Percentiles rank a stretch among this genome's conserved stretches.
These are phyloP conservation scores for Thelonectria blattea DNA, from an alignment of 2,329 filamentous ascomycete species.

Conservation along the genomic window DNA sequence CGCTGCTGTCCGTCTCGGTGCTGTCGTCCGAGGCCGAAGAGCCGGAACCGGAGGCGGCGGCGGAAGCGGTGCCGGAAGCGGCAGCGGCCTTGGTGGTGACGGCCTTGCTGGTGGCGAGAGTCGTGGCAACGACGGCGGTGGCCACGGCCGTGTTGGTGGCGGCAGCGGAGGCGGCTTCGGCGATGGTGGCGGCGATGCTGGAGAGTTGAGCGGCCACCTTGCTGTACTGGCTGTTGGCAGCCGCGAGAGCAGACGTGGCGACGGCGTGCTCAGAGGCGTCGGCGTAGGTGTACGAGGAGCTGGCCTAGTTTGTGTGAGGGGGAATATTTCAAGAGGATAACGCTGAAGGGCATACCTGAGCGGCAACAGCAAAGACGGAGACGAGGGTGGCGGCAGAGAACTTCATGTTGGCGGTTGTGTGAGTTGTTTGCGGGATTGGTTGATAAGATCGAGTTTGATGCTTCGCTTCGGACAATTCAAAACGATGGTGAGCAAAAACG, in stretches of 20 bases:
- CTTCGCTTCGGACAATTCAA: neutral
- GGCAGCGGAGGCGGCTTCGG: neutral
- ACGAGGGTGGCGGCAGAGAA: constrained; percentile 4
- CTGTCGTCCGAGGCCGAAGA: neutral
- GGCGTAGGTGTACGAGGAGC: constrained; percentile 1
- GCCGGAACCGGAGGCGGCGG: neutral
- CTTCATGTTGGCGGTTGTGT: constrained; percentile 12
- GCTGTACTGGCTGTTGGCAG: constrained; percentile 4
- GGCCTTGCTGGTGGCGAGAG: neutral
- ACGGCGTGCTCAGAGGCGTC: constrained; percentile 1
- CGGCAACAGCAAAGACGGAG: constrained; percentile 4
- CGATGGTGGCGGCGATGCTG: constrained; percentile 5
- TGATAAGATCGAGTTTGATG: neutral
- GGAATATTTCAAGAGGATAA: too few relatives aligned
- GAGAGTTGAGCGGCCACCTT: constrained; percentile 10
- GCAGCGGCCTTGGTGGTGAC: neutral
- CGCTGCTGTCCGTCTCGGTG: neutral
- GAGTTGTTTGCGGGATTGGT: neutral
- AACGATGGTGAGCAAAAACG: neutral
- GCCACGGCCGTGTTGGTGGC: neutral
- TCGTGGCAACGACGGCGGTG: neutral
- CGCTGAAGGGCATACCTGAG: too few relatives aligned
- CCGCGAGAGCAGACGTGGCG: neutral
- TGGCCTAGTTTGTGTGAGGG: neutral
- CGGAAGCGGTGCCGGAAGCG: neutral